Conservation (phyloP, 768 basidiomycete genomes). For the Rhizopogon sp. region DNA sequence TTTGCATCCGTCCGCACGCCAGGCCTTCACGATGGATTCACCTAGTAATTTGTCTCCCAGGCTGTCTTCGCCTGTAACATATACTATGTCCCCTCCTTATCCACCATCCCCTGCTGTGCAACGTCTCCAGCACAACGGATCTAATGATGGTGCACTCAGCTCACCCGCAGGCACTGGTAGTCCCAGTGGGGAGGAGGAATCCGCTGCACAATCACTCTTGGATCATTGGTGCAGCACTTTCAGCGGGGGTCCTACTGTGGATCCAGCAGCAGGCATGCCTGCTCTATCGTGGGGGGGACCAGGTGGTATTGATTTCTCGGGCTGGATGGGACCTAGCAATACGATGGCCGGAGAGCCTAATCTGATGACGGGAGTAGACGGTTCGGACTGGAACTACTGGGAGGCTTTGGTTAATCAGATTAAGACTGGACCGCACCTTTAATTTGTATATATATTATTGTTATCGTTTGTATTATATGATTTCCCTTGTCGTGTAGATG, state of each 20-base stretch:
- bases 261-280: conserved; percentile 41
- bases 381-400: conserved; percentile 77
- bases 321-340: conserved; percentile 49
- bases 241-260: conserved; percentile 52
- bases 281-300: conserved; percentile 58
- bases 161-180: conserved; percentile 68
- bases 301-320: conserved; percentile 50
- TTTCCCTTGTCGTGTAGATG: conserved; percentile 2
- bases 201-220: conserved; percentile 68
- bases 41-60: conserved; percentile 15
- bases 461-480: conserved; percentile 4
- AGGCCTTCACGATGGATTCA: conserved; percentile 16
- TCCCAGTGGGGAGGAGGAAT: conserved; percentile 68
- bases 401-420: conserved; percentile 65
- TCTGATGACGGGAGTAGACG: conserved; percentile 47
- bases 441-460: conserved; percentile 3
- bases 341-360: conserved; percentile 37
- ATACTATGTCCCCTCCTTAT: conserved; percentile 21
- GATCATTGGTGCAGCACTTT: conserved; percentile 87
- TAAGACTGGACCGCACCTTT: conserved; percentile 32
- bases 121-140: conserved; percentile 47
- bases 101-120: conserved; percentile 49
- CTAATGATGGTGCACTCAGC: conserved; percentile 39
- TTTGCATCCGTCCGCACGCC: conserved; percentile 11
- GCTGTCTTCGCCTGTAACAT: conserved; percentile 11